phyloP scores from a whole-genome alignment of 148 eudicot species.

The Tetragonia tetragonoides region DNA sequence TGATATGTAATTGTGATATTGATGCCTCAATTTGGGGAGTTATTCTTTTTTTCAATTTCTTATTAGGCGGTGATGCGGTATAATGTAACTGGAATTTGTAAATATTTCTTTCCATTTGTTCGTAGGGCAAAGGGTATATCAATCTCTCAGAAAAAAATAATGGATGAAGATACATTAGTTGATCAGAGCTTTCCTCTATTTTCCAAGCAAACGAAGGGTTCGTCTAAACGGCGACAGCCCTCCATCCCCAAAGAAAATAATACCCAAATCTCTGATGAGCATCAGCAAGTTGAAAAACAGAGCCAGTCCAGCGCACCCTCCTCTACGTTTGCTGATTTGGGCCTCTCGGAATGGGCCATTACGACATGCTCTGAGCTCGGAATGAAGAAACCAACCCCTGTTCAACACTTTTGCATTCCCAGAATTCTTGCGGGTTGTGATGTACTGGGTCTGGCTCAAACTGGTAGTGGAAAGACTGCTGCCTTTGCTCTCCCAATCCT shows the following conservation, averaged over 20 bases:
- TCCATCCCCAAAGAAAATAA: constrained; percentile 9
- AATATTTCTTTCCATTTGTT: no score
- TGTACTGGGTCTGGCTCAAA: constrained; percentile 79
- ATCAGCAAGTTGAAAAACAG: constrained; percentile 33
- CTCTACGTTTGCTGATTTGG: constrained; percentile 56
- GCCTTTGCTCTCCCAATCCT: constrained; percentile 88
- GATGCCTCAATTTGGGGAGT: no score
- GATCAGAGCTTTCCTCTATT: constrained; percentile 58
- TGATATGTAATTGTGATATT: no score
- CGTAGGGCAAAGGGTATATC: background rate
- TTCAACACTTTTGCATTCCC: constrained; percentile 80
- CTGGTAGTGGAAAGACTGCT: constrained; percentile 95
- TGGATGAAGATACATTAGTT: constrained; percentile 48
- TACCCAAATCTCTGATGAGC: constrained; percentile 12
- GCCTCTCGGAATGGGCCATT: constrained; percentile 73
- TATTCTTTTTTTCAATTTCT: no score
- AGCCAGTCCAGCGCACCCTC: constrained; percentile 24
- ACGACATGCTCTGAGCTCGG: constrained; percentile 73
- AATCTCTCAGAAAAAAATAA: background rate
- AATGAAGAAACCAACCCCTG: constrained; percentile 74
- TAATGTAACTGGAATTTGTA: no score
- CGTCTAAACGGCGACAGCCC: constrained; percentile 14
- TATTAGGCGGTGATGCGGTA: no score
- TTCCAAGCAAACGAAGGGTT: constrained; percentile 32
- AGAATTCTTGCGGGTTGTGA: constrained; percentile 67